A percentile compares a stretch with the other conserved stretches of the same genome.
phyloP scores from a whole-genome alignment of 306 rosid genomes.

The Vachellia pachyceras region DNA sequence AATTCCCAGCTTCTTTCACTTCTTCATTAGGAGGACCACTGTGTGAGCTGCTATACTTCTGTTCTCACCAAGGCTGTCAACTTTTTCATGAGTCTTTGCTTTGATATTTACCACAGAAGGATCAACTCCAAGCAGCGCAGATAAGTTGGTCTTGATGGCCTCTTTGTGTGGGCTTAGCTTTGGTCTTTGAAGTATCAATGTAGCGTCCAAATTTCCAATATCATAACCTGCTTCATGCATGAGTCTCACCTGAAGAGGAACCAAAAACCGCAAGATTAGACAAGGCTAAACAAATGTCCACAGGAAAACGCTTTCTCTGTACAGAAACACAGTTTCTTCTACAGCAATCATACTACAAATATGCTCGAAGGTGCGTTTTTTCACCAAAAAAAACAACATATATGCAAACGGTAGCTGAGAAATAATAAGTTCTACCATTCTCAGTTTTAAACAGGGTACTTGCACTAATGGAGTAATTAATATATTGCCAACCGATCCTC shows the following conservation, averaged over 20 bases:
- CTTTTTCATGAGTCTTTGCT: conserved; percentile 97
- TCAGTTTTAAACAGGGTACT: conserved; percentile 3
- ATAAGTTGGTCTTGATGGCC: conserved; percentile 79
- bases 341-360: conserved; percentile 25
- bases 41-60: conserved; percentile 98
- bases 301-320: conserved; percentile 7
- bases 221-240: conserved; percentile 96
- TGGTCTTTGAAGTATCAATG: conserved; percentile 93
- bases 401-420: conserved; percentile 7
- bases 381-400: not conserved
- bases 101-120: conserved; percentile 85
- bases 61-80: conserved; percentile 96
- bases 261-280: not conserved
- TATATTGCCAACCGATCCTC: conserved; percentile 19
- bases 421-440: not conserved
- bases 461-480: not conserved
- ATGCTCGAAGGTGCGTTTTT: not conserved
- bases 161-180: conserved; percentile 97
- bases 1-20: conserved; percentile 44
- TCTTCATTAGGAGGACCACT: conserved; percentile 90
- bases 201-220: conserved; percentile 88
- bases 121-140: conserved; percentile 89
- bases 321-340: not conserved
- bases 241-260: conserved; percentile 72
- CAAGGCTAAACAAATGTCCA: conserved; percentile 16